These are phyloP conservation scores for Penicillium flavigenum DNA, from an alignment of 495 filamentous ascomycete genomes.

Conservation along the genomic window DNA sequence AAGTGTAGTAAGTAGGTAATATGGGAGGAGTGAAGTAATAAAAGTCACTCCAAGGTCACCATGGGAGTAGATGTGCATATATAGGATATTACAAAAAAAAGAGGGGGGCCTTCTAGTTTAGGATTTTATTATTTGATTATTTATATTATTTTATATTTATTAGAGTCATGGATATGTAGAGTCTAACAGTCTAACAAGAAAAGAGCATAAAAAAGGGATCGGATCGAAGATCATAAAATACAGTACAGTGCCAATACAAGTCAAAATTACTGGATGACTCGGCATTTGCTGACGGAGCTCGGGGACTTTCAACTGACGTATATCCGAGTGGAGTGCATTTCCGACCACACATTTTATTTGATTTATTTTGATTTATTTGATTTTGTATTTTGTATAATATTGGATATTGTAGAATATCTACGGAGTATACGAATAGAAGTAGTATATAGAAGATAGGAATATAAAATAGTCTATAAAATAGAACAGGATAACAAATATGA, in stretches of 20 bases:
- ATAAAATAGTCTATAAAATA: no score
- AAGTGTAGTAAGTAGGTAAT: no score
- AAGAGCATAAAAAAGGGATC: conserved; percentile 9
- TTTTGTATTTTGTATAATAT: no score
- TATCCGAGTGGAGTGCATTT: conserved; percentile 26
- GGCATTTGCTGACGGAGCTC: conserved; percentile 31
- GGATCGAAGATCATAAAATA: conserved; percentile 28
- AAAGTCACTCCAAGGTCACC: not conserved
- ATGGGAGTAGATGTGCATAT: conserved; percentile 1
- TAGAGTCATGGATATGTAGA: not conserved
- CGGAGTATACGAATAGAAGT: not conserved
- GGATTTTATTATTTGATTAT: not conserved
- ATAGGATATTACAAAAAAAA: not conserved
- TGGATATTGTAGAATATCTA: no score
- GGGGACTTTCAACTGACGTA: conserved; percentile 29
- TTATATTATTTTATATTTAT: conserved; percentile 5
- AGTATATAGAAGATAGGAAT: no score
- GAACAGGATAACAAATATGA: no score
- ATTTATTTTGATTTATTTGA: no score
- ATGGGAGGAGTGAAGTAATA: no score
- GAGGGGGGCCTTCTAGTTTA: not conserved
- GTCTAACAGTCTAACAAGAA: not conserved
- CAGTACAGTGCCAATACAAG: not conserved
- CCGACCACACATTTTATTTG: conserved; percentile 13
- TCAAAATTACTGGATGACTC: conserved; percentile 21